Evolutionary conservation across 2,329 filamentous ascomycete genomes (phyloP).

Genomic region (Chaetomiaceae sp.): DNA sequence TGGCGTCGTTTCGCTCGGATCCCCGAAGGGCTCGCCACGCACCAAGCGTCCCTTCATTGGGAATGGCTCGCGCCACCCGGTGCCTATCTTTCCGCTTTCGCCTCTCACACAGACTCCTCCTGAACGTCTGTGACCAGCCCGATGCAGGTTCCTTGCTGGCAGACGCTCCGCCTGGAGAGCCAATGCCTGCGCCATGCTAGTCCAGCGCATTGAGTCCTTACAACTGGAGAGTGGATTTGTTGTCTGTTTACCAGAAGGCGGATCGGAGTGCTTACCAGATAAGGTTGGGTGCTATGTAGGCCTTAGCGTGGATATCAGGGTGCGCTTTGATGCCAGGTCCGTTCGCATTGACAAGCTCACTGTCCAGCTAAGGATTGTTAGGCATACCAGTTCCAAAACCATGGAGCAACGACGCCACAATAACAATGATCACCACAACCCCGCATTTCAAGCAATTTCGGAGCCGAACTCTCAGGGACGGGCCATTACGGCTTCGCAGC

Average conservation of each 20-base stretch:
- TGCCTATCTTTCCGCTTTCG: background rate
- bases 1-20: background rate
- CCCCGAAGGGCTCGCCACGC: background rate
- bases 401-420: constrained; percentile 4
- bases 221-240: background rate
- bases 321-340: constrained; percentile 2
- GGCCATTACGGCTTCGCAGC: constrained; percentile 2
- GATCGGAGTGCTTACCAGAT: constrained; percentile 1
- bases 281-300: background rate
- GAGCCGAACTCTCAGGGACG: constrained; percentile 12
- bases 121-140: background rate
- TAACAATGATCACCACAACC: constrained; percentile 14
- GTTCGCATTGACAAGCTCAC: constrained; percentile 6
- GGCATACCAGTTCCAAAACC: constrained; percentile 9
- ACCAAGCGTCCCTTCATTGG: background rate
- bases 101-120: background rate
- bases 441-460: constrained; percentile 12
- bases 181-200: background rate
- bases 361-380: constrained; percentile 13
- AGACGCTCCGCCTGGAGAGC: background rate
- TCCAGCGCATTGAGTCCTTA: background rate
- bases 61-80: background rate
- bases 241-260: background rate
- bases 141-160: background rate
- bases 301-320: background rate